Percentiles rank a stretch among this genome's conserved stretches.
Evolutionary conservation across 768 basidiomycete species (phyloP).

Genomic region (Mycena latifolia): DNA sequence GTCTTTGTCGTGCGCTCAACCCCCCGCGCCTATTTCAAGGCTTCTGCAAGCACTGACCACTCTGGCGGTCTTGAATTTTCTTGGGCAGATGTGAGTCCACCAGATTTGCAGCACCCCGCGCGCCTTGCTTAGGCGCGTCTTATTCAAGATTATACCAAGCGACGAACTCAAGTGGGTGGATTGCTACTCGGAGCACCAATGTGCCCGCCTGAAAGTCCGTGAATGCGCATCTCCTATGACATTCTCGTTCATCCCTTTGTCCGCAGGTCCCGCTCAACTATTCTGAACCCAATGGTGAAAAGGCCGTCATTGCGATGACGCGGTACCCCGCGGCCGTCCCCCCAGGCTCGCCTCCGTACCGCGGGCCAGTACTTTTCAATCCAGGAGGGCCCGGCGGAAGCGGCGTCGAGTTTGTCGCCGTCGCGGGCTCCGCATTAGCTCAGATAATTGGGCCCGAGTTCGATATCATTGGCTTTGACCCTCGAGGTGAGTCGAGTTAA

Average conservation of each 20-base stretch:
- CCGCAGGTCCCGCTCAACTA: constrained; percentile 61
- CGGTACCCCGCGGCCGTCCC: constrained; percentile 52
- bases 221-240: no score
- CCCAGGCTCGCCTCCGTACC: constrained; percentile 37
- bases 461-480: no score
- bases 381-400: no score
- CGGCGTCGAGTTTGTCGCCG: no score
- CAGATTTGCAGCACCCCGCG: not conserved
- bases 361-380: constrained; percentile 24
- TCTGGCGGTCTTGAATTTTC: not conserved
- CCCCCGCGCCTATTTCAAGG: not conserved
- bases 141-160: constrained; percentile 36
- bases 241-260: not conserved
- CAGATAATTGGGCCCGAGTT: no score
- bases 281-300: constrained; percentile 50
- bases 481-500: constrained; percentile 21
- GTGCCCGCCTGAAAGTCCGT: constrained; percentile 38
- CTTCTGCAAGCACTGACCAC: no score
- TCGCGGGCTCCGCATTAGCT: no score
- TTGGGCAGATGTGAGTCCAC: constrained; percentile 10
- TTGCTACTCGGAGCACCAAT: constrained; percentile 40
- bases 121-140: no score
- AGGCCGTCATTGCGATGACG: constrained; percentile 56
- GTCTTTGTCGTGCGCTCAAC: no score
- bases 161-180: constrained; percentile 42